A percentile compares a stretch with the other conserved stretches of the same genome.
Evolutionary conservation across 2,329 filamentous ascomycete species (phyloP).

Genomic region (Fusarium succisae): DNA sequence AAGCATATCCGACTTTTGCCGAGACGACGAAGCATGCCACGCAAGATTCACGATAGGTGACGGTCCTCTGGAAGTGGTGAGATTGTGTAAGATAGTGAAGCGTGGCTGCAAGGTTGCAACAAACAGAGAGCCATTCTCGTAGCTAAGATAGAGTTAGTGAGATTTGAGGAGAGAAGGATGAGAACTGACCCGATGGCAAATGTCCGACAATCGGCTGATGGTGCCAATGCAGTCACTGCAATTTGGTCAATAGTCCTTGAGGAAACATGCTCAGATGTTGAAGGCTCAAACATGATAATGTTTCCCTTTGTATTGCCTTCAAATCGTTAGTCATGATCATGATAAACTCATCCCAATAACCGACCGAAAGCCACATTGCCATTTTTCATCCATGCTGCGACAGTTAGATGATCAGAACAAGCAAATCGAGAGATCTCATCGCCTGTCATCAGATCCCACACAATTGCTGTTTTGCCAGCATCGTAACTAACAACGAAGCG

Average conservation of each 20-base stretch:
- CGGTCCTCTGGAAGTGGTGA: slow-evolving; percentile 83
- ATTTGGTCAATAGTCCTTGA: slow-evolving; percentile 90
- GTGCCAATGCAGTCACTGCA: slow-evolving; percentile 89
- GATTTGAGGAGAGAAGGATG: too few relatives aligned
- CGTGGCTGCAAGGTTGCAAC: slow-evolving; percentile 89
- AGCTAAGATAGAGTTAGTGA: slow-evolving; percentile 62
- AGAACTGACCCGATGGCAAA: slow-evolving; percentile 85
- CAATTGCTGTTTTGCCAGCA: slow-evolving; percentile 87
- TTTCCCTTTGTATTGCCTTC: slow-evolving; percentile 91
- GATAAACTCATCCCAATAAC: slow-evolving; percentile 39
- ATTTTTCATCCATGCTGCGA: slow-evolving; percentile 95
- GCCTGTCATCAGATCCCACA: slow-evolving; percentile 95
- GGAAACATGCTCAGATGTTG: slow-evolving; percentile 91
- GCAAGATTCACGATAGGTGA: slow-evolving; percentile 87
- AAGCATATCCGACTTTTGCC: slow-evolving; percentile 97
- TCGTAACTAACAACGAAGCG: slow-evolving; percentile 94
- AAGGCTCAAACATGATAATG: slow-evolving; percentile 92
- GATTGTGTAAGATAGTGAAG: slow-evolving; percentile 92
- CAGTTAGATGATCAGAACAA: slow-evolving; percentile 85
- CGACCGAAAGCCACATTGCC: slow-evolving; percentile 96
- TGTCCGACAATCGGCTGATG: slow-evolving; percentile 87
- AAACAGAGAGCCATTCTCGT: slow-evolving; percentile 92
- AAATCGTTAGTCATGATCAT: slow-evolving; percentile 28
- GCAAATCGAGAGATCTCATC: slow-evolving; percentile 91
- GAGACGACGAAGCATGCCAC: slow-evolving; percentile 96